These are phyloP conservation scores for Xylaria scruposa DNA, from an alignment of 495 filamentous ascomycete species.

Conservation along the genomic window DNA sequence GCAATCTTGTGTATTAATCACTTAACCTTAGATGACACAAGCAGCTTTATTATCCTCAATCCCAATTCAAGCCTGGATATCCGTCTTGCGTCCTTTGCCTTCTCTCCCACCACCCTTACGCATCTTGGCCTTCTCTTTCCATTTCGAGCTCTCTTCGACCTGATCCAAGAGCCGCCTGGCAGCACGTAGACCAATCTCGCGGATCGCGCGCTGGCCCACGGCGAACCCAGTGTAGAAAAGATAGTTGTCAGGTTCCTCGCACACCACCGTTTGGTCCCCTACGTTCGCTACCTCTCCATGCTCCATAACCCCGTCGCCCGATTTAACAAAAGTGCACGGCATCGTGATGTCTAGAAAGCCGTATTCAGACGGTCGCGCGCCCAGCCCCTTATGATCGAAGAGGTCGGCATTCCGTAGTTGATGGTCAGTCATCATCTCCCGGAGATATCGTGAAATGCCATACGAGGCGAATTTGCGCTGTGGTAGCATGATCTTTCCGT, in stretches of 20 bases:
- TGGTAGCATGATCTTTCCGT: conserved; percentile 20
- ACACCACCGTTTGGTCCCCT: conserved; percentile 26
- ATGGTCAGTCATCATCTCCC: conserved; percentile 41
- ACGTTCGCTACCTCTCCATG: background rate
- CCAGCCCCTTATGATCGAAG: conserved; percentile 40
- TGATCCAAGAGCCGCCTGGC: conserved; percentile 36
- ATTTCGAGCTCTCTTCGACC: conserved; percentile 22
- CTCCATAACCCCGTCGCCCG: background rate
- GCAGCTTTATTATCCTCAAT: background rate
- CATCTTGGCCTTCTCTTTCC: conserved; percentile 8
- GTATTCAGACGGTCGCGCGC: conserved; percentile 29
- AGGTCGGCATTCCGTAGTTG: conserved; percentile 42
- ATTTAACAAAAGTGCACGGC: conserved; percentile 31
- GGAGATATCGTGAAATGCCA: conserved; percentile 37
- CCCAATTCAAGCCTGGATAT: background rate
- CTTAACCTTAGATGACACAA: background rate
- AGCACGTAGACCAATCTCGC: conserved; percentile 42
- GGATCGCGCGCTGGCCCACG: conserved; percentile 37
- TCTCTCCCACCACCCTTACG: background rate
- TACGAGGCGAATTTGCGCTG: conserved; percentile 40
- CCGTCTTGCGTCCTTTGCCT: background rate
- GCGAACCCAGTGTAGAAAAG: conserved; percentile 48
- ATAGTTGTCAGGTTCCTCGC: conserved; percentile 38
- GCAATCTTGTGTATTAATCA: background rate
- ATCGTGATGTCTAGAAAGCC: conserved; percentile 40